These are phyloP conservation scores for Syzygium jambos DNA, from an alignment of 345 rosid species.

Conservation along the genomic window DNA sequence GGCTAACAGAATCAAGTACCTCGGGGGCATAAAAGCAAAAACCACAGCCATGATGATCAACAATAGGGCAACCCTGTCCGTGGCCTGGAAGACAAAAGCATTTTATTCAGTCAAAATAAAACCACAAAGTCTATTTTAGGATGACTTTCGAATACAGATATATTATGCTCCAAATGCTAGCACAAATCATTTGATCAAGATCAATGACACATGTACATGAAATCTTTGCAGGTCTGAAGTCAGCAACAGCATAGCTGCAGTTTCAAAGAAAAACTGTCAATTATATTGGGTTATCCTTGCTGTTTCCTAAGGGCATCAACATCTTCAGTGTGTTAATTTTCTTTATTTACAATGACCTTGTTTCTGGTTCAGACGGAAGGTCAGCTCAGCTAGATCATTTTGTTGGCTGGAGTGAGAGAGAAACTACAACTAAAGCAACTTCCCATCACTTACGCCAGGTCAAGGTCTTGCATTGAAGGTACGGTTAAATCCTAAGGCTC, in stretches of 20 bases:
- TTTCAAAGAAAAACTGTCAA: not conserved
- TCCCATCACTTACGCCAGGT: not conserved
- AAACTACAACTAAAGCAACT: not conserved
- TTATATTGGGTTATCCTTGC: not conserved
- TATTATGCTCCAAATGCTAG: not conserved
- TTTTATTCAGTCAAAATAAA: not conserved
- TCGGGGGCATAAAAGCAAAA: constrained; percentile 53
- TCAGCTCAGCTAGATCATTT: not conserved
- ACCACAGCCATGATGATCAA: constrained; percentile 40
- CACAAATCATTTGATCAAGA: not conserved
- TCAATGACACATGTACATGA: not conserved
- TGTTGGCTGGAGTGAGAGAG: not conserved
- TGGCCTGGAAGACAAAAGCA: constrained; percentile 39
- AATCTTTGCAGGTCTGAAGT: not conserved
- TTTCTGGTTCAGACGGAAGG: not conserved
- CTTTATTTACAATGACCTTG: not conserved
- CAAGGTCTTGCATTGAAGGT: not conserved
- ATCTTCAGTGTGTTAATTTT: not conserved
- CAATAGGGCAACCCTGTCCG: constrained; percentile 54
- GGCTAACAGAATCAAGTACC: constrained; percentile 32
- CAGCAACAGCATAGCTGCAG: not conserved
- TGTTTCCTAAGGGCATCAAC: not conserved
- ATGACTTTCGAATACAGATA: not conserved
- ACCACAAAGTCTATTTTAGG: not conserved
- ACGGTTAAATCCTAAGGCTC: not conserved